Conservation (phyloP, 495 filamentous ascomycete species). For the Halenospora varia region DNA sequence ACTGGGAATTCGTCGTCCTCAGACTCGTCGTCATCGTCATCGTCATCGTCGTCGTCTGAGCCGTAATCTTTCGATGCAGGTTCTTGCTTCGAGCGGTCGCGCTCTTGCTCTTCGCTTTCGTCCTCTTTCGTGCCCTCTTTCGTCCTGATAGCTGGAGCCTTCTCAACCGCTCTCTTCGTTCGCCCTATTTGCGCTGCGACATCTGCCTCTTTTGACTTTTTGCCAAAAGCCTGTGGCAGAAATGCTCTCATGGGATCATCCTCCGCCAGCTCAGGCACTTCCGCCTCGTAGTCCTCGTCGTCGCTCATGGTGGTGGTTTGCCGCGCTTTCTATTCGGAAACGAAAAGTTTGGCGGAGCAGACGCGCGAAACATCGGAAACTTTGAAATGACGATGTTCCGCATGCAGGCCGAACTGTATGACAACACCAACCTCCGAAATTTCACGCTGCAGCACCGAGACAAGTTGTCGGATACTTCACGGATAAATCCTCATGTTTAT, state of each 20-base stretch:
- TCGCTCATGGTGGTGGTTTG: constrained; percentile 44
- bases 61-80: constrained; percentile 32
- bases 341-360: background rate
- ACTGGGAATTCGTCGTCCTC: constrained; percentile 90
- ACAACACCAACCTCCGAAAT: background rate
- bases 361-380: background rate
- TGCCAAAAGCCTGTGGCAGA: constrained; percentile 83
- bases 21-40: constrained; percentile 54
- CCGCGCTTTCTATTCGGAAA: background rate
- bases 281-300: constrained; percentile 58
- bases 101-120: background rate
- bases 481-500: constrained; percentile 6
- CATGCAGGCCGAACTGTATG: background rate
- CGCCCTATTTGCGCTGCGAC: constrained; percentile 75
- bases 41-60: constrained; percentile 47
- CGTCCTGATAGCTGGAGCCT: constrained; percentile 25
- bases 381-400: background rate
- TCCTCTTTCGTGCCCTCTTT: constrained; percentile 7
- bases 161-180: constrained; percentile 55
- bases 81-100: constrained; percentile 16
- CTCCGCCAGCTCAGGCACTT: constrained; percentile 40
- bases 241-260: constrained; percentile 81
- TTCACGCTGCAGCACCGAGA: background rate
- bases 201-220: constrained; percentile 68
- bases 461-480: background rate